Percentiles rank a stretch among this genome's conserved stretches.
phyloP scores from a whole-genome alignment of 2,329 filamentous ascomycete species.

The Talaromyces atroroseus region DNA sequence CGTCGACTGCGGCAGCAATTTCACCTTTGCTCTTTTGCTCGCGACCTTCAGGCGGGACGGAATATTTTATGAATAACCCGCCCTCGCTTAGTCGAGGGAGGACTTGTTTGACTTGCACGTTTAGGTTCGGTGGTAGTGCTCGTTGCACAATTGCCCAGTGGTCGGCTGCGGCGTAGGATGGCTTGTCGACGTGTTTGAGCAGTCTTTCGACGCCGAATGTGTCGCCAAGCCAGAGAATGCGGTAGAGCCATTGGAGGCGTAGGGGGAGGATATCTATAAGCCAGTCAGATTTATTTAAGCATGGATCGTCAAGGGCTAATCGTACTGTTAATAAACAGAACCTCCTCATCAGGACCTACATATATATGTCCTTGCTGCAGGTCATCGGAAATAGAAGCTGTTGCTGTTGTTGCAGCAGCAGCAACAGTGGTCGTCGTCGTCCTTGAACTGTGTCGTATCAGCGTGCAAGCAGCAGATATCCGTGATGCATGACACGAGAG shows the following conservation, averaged over 20 bases:
- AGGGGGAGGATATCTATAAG: conserved; percentile 73
- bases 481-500: not conserved
- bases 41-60: conserved; percentile 44
- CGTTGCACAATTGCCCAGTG: conserved; percentile 52
- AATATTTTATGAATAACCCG: conserved; percentile 86
- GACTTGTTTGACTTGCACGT: conserved; percentile 71
- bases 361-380: conserved; percentile 63
- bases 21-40: conserved; percentile 37
- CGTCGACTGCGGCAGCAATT: conserved; percentile 57
- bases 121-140: conserved; percentile 57
- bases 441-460: conserved; percentile 2
- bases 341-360: conserved; percentile 68
- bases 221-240: conserved; percentile 45
- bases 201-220: conserved; percentile 45
- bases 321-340: conserved; percentile 86
- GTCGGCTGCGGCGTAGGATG: conserved; percentile 50
- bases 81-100: conserved; percentile 84
- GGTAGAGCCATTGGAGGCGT: conserved; percentile 60
- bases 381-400: not conserved
- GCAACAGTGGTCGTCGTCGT: not conserved
- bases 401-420: not conserved
- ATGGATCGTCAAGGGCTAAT: not conserved
- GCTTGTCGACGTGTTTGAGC: conserved; percentile 49
- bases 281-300: not conserved
- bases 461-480: not conserved